Evolutionary conservation across 1,284 basidiomycete genomes (phyloP), one percentile per base, ranked within the genome.

Genomic region (Pyrrhoderma noxium): DNA sequence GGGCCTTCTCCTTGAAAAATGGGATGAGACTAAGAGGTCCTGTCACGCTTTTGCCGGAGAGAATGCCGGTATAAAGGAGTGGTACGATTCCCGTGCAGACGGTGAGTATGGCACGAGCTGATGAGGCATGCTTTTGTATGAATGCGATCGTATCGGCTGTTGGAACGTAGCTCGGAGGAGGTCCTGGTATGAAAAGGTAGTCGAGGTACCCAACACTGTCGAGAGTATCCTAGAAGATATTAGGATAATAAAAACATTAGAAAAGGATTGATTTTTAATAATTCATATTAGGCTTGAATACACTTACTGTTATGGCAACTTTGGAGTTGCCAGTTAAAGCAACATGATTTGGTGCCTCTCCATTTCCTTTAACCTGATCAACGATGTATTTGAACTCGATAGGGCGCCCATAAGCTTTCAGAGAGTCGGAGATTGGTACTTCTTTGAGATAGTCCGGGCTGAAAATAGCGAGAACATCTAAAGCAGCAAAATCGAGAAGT

Each of bases 401-500:
- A 2, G 44, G 40, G 8, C 25, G 53, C 7, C 47, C 53, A 1
- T 27, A 8, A 8, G 19, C 37, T 18, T 46, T 25, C n/a, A 54
- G 31, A n/a, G 42, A 16, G 3, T 54, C 52, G 2, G 52, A 47
- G 5, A 50, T 21, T 3, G 27, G 13, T 21, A 3, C 25, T 3
- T 27, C 14, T 14, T 40, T 35, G 49, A 55, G 49, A 36, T 55
- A 55, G 7, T 9, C 3, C 0, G 49, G 37, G 1, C 44, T 27
- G 21, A 43, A n/a, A 44, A 51, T 51, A 3, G 36, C 49, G 3
- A 55, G 36, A 19, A 55, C 21, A 35, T 55, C 53, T 14, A 55
- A 45, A 8, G 53, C 53, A 13, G 53, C 53, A 38, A 48, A 34
- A 22, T 55, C 53, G 8, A 55, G 49, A 19, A 55, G 40, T 42